These are phyloP conservation scores for Bacidia gigantensis DNA, from an alignment of 495 filamentous ascomycete genomes.

Conservation along the genomic window DNA sequence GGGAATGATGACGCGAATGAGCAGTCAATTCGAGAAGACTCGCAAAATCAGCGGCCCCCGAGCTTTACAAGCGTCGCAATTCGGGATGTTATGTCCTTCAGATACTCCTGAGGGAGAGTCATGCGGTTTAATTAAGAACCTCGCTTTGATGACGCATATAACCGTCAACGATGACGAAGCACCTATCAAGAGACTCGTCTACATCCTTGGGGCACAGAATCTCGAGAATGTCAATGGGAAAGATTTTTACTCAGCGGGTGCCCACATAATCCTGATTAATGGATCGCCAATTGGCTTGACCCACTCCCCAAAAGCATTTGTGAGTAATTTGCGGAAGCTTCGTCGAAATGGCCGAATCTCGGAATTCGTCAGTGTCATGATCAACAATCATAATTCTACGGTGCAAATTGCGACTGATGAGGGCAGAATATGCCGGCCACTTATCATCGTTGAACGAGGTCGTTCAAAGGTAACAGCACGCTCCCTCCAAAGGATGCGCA, in stretches of 20 bases:
- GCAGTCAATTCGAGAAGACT: slow-evolving; percentile 97
- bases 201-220: slow-evolving; percentile 65
- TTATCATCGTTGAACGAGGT: slow-evolving; percentile 83
- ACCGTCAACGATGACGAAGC: slow-evolving; percentile 90
- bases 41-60: slow-evolving; percentile 89
- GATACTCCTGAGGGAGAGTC: slow-evolving; percentile 98
- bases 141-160: slow-evolving; percentile 98
- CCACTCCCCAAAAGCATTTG: slow-evolving; percentile 66
- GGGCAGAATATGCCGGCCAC: slow-evolving; percentile 84
- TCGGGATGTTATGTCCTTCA: slow-evolving; percentile 91
- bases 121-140: slow-evolving; percentile 94
- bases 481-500: slow-evolving; percentile 63
- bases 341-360: slow-evolving; percentile 80
- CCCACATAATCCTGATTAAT: slow-evolving; percentile 87
- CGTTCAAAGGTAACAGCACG: slow-evolving; percentile 62
- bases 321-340: slow-evolving; percentile 67
- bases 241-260: slow-evolving; percentile 69
- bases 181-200: slow-evolving; percentile 67
- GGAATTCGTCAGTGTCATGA: slow-evolving; percentile 87
- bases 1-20: slow-evolving; percentile 99
- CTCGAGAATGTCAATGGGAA: slow-evolving; percentile 57
- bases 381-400: slow-evolving; percentile 80
- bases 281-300: slow-evolving; percentile 83
- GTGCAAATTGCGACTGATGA: slow-evolving; percentile 96
- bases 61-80: slow-evolving; percentile 91